These are phyloP conservation scores for Galerina marginata DNA, from an alignment of 768 basidiomycete genomes.

Conservation along the genomic window DNA sequence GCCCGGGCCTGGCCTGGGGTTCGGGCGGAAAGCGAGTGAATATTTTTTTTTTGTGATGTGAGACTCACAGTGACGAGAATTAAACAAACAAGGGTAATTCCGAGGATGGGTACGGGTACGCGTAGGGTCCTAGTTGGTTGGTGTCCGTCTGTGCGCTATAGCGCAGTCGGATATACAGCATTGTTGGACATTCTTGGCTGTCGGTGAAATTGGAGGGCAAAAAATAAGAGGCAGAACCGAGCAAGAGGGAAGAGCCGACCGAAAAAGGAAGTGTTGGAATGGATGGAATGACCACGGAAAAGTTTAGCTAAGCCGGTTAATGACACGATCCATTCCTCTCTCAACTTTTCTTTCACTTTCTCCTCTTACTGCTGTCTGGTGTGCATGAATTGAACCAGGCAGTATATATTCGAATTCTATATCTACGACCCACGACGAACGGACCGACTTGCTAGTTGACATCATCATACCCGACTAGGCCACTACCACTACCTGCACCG, in stretches of 20 bases:
- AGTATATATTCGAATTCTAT: not conserved
- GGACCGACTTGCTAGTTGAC: not conserved
- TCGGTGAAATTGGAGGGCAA: not conserved
- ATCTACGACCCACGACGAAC: not conserved
- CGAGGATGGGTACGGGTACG: too few relatives aligned
- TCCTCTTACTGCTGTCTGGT: too few relatives aligned
- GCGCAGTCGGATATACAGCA: too few relatives aligned
- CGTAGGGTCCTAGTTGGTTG: too few relatives aligned
- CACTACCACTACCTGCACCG: not conserved
- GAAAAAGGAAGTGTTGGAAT: constrained; percentile 10
- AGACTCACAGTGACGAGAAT: too few relatives aligned
- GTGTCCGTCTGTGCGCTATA: too few relatives aligned
- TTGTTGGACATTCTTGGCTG: not conserved
- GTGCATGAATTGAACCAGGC: not conserved
- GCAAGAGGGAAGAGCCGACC: constrained; percentile 15
- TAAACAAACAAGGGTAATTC: too few relatives aligned
- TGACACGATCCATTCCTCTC: constrained; percentile 17
- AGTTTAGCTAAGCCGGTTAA: constrained; percentile 23
- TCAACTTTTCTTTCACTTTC: not conserved
- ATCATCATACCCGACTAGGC: too few relatives aligned
- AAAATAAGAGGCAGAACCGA: not conserved
- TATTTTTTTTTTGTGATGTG: too few relatives aligned
- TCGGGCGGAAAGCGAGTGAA: too few relatives aligned
- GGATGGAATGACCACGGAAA: constrained; percentile 13
- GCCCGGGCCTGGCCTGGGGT: too few relatives aligned